Percentiles rank a stretch among this genome's conserved stretches.
Conservation (phyloP, 73 alveolate genomes). For the Tetrahymena elliotti region DNA sequence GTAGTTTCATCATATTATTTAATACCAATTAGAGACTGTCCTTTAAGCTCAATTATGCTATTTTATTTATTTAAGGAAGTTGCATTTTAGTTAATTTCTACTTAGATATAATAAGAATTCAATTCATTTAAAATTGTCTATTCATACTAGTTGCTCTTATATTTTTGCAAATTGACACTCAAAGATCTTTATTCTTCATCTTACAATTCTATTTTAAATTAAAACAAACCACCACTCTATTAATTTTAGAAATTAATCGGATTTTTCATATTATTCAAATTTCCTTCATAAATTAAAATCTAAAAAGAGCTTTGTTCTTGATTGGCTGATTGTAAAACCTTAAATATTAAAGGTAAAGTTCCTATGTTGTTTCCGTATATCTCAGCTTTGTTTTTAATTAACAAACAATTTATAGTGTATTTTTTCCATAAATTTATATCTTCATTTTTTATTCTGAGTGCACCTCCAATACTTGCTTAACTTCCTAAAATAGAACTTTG, state of each 20-base stretch:
- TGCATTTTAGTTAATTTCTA: not conserved
- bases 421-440: not conserved
- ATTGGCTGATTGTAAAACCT: not conserved
- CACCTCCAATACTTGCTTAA: not conserved
- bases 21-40: not conserved
- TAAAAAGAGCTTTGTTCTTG: too few relatives aligned
- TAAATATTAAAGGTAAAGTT: not conserved
- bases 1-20: not conserved
- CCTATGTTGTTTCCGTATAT: not conserved
- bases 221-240: not conserved
- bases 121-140: not conserved
- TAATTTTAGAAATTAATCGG: not conserved
- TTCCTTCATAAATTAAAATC: not conserved
- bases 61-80: not conserved
- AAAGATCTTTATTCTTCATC: not conserved
- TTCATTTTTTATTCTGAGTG: not conserved
- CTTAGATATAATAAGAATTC: not conserved
- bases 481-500: not conserved
- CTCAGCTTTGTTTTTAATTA: not conserved
- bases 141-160: not conserved
- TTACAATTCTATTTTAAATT: too few relatives aligned
- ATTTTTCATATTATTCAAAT: too few relatives aligned
- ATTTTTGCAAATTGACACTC: not conserved
- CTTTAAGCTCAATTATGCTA: not conserved
- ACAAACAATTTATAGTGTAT: not conserved